These are phyloP conservation scores for Talaromyces thailandensis DNA, from an alignment of 495 filamentous ascomycete species.

Conservation along the genomic window DNA sequence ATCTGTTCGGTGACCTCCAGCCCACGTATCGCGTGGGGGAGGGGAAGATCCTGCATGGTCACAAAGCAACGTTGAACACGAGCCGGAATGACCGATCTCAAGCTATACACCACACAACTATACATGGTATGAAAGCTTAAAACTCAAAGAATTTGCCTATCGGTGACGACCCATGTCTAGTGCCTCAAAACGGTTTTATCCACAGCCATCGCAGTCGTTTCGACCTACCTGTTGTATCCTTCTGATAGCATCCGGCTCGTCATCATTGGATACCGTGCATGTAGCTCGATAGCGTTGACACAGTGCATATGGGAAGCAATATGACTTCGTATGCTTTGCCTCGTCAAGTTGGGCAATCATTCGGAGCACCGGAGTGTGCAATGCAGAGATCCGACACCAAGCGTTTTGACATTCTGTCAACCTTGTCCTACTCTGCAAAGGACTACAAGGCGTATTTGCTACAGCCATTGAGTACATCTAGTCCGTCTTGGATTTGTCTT, in stretches of 20 bases:
- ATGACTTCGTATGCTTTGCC: not conserved
- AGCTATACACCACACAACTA: not conserved
- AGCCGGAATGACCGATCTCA: not conserved
- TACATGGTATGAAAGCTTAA: not conserved
- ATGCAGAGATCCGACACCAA: not conserved
- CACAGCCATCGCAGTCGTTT: not conserved
- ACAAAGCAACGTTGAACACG: not conserved
- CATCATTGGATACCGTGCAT: not conserved
- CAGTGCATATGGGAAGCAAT: not conserved
- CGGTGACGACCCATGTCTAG: not conserved
- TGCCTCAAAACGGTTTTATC: not conserved
- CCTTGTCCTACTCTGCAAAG: not conserved
- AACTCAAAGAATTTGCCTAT: not conserved
- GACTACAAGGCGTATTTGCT: not conserved
- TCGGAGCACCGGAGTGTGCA: not conserved
- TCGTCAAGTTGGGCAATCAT: not conserved
- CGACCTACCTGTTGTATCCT: not conserved
- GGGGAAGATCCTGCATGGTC: not conserved
- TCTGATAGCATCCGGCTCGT: not conserved
- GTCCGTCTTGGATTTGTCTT: not conserved
- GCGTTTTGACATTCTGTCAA: not conserved
- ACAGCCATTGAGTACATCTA: not conserved
- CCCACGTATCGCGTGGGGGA: not conserved
- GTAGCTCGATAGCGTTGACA: not conserved
- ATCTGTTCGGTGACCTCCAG: not conserved